Conservation (phyloP, 2,329 filamentous ascomycete species). For the Penicillium sp. region DNA sequence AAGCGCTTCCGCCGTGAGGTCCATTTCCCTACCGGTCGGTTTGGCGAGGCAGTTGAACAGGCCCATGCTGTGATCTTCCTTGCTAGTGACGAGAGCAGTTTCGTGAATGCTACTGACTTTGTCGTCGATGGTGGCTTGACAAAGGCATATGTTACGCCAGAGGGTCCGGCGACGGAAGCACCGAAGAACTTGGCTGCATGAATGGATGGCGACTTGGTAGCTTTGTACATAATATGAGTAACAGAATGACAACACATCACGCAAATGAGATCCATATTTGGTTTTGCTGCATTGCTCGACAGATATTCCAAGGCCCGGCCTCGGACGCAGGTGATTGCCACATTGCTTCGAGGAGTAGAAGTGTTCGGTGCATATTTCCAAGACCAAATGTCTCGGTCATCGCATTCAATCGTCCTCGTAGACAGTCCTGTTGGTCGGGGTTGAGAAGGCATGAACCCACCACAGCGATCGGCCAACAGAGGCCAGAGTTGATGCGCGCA, state of each 20-base stretch:
- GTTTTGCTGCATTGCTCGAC: conserved; percentile 39
- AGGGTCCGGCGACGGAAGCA: conserved; percentile 47
- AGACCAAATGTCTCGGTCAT: conserved; percentile 34
- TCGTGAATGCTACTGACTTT: conserved; percentile 84
- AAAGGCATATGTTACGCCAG: conserved; percentile 67
- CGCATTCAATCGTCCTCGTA: conserved; percentile 25
- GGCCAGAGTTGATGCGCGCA: conserved; percentile 29
- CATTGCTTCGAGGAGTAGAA: conserved; percentile 37
- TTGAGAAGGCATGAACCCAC: conserved; percentile 23
- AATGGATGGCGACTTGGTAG: conserved; percentile 5
- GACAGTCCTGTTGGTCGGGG: conserved; percentile 15
- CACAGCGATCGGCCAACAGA: conserved; percentile 29
- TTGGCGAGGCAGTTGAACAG: conserved; percentile 86
- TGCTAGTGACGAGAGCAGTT: conserved; percentile 78
- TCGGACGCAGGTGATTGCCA: conserved; percentile 33
- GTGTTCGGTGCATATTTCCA: conserved; percentile 41
- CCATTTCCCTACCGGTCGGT: conserved; percentile 82
- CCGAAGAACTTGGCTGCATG: conserved; percentile 41
- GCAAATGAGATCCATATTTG: conserved; percentile 46
- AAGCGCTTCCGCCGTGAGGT: conserved; percentile 78
- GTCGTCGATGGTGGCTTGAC: conserved; percentile 93
- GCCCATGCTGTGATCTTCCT: conserved; percentile 81
- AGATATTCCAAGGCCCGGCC: conserved; percentile 40
- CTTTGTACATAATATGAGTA: conserved; percentile 9
- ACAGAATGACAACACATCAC: conserved; percentile 18